Evolutionary conservation across 2,329 filamentous ascomycete species (phyloP).

Genomic region (Pseudogymnoascus sp.): DNA sequence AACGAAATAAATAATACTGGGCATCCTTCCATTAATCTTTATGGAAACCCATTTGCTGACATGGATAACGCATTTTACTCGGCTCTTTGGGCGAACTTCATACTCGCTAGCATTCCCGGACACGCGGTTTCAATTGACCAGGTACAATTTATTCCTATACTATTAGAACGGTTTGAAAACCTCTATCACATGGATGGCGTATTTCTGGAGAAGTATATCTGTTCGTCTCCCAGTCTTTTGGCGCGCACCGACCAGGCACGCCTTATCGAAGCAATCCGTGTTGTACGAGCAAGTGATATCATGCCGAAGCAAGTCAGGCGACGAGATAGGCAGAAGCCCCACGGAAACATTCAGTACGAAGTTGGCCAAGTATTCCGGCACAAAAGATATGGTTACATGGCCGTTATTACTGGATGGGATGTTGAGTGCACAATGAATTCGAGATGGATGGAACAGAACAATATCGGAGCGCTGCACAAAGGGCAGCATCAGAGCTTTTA

Average conservation of each 20-base stretch:
- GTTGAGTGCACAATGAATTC: conserved; percentile 46
- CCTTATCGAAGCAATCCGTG: conserved; percentile 44
- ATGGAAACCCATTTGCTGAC: conserved; percentile 27
- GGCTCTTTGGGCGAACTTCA: conserved; percentile 31
- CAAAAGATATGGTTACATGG: conserved; percentile 68
- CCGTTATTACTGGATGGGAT: conserved; percentile 80
- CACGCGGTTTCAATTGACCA: conserved; percentile 20
- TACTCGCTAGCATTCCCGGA: conserved; percentile 24
- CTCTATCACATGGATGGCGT: conserved; percentile 32
- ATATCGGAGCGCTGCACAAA: conserved; percentile 50
- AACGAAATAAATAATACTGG: conserved; percentile 22
- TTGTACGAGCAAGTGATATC: conserved; percentile 47
- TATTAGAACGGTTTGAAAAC: conserved; percentile 30
- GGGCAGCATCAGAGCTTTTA: conserved; percentile 69
- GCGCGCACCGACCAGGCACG: conserved; percentile 20
- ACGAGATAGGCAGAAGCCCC: conserved; percentile 18
- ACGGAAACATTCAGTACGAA: conserved; percentile 49
- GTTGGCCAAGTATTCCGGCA: conserved; percentile 84
- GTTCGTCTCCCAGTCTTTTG: conserved; percentile 13
- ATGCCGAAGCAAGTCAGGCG: conserved; percentile 41
- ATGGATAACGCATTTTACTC: conserved; percentile 33
- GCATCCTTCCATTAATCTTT: conserved; percentile 29
- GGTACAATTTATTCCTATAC: conserved; percentile 28
- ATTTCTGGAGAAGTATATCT: conserved; percentile 31
- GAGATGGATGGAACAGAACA: conserved; percentile 55